phyloP scores from a whole-genome alignment of 2,329 filamentous ascomycete species.

The Epichloe elymi region DNA sequence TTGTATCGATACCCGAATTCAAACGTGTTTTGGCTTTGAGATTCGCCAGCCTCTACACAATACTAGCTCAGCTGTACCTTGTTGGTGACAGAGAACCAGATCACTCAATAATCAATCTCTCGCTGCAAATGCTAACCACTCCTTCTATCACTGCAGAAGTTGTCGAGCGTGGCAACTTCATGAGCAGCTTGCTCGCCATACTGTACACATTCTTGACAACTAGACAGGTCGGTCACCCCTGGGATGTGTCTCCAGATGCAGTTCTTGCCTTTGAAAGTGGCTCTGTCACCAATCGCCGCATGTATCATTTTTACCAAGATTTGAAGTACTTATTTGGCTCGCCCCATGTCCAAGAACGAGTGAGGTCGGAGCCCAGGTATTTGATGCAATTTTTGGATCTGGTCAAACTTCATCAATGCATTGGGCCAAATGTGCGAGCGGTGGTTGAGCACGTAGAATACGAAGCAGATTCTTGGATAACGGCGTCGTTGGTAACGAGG shows the following conservation, averaged over 20 bases:
- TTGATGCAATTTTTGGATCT: constrained; percentile 89
- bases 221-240: constrained; percentile 86
- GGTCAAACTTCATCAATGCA: constrained; percentile 91
- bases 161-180: constrained; percentile 86
- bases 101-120: constrained; percentile 96
- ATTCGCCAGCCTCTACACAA: constrained; percentile 92
- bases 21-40: constrained; percentile 84
- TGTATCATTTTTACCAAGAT: constrained; percentile 97
- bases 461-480: constrained; percentile 96
- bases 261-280: constrained; percentile 88
- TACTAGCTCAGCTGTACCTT: constrained; percentile 83
- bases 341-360: constrained; percentile 71
- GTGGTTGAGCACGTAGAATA: constrained; percentile 96
- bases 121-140: constrained; percentile 89
- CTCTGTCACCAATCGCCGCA: constrained; percentile 83
- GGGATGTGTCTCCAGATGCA: constrained; percentile 73
- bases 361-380: constrained; percentile 75
- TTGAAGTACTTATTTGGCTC: constrained; percentile 83
- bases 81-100: constrained; percentile 94
- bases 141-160: constrained; percentile 94
- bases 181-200: constrained; percentile 90
- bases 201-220: constrained; percentile 95
- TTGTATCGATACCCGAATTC: constrained; percentile 90
- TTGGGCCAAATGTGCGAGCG: constrained; percentile 83
- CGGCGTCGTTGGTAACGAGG: constrained; percentile 81